Base-by-base conservation (phyloP, 73 alveolate genomes). In the Paramecium caudatum region DNA sequence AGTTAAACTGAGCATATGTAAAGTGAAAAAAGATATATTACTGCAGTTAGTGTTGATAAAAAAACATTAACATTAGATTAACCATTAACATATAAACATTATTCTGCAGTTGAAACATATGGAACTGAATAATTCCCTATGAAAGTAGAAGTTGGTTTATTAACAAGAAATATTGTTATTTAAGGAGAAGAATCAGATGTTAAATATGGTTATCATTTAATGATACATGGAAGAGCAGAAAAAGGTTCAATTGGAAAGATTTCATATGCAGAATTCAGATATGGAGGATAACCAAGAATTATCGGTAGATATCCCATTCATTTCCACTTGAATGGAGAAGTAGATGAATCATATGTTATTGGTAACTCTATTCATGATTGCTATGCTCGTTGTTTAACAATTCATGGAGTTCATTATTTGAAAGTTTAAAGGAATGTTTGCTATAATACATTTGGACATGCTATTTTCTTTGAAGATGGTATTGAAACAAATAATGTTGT, bases 291-390 rank as follows among this genome's bases (percentile, higher is more conserved):
- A 65, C 97, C 98, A 12, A 90, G 65, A 85, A 83, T 90, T 50
- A 94, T 94, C 9, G 99, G 99, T 3, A 90, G 99, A 85, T 96
- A 96, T 88, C 96, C 98, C 3, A 81, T 95, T 21, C 98, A 96
- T 82, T 94, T 87, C 94, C 99, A 96, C 82, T 50, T 94, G 96
- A 90, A 91, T 19, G 96, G 96, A 41, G 92, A 86, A 12, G 97
- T 96, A 6, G 91, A 93, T 78, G 91, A 82, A 5, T 91, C 96
- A 55, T 94, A 94, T 82, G 91, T 96, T 39, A 81, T 78, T 47
- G 97, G 97, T 15, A 95, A 93, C 82, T 46, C 99, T 10, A 90
- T 94, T 61, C 97, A 95, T 34, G 94, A 93, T 63, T 74, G 96
- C 43, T 96, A 81, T 91, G 94, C 93, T 90, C 88, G 99, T 87